These are phyloP conservation scores for Aureobasidium sp. DNA, from an alignment of 2,329 filamentous ascomycete species.

Conservation along the genomic window DNA sequence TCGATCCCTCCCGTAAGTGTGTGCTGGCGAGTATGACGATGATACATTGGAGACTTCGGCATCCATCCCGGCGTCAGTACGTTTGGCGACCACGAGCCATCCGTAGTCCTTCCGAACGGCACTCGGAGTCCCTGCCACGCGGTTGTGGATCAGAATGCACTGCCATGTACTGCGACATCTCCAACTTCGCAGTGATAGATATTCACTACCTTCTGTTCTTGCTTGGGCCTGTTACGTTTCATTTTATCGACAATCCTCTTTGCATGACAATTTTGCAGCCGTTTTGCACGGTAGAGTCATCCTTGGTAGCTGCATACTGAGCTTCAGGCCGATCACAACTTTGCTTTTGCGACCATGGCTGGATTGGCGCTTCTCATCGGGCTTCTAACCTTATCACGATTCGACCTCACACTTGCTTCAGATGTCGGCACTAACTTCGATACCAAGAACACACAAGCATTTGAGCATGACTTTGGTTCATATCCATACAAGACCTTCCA, in stretches of 20 bases:
- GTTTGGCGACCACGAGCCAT: no score
- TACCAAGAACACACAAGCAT: neutral
- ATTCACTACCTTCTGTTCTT: neutral
- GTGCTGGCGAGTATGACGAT: no score
- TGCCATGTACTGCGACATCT: neutral
- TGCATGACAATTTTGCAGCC: neutral
- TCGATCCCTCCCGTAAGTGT: neutral
- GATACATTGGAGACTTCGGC: no score
- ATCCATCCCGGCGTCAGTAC: no score
- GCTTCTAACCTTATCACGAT: neutral
- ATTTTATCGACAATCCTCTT: neutral
- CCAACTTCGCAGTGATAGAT: neutral
- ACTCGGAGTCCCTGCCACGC: no score
- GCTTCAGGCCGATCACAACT: no score
- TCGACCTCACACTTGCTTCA: neutral
- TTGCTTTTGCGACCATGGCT: neutral
- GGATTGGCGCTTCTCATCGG: neutral
- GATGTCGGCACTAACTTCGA: conserved; percentile 8
- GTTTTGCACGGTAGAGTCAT: no score
- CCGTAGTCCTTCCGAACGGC: no score
- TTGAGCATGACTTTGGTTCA: conserved; percentile 7
- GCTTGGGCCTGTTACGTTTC: neutral
- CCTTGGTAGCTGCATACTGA: neutral
- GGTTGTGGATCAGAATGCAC: neutral
- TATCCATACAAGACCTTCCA: conserved; percentile 11